Evolutionary conservation across 2,329 filamentous ascomycete genomes (phyloP), one percentile per base, ranked within the genome.

Genomic region (Fusarium duplospermum): DNA sequence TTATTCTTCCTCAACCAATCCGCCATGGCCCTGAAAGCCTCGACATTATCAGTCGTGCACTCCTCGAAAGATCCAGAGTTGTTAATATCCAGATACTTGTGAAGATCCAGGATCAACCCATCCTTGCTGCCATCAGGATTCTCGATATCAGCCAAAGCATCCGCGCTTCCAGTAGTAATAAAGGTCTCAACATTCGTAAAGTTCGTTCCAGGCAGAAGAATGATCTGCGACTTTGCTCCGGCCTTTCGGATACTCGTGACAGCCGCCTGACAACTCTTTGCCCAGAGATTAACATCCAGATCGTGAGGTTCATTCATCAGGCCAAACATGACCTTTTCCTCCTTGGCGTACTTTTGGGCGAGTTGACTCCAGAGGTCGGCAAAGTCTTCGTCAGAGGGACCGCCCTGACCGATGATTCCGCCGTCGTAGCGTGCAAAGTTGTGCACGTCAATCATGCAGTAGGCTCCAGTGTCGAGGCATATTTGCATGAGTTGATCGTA

Each of bases 261-360:
- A 18, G 85, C 90, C 14, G 85, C 85, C 78, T 93, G 92, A 69
- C 89, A 88, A 0, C 89, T 90, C 6, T 84, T 79, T 1, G 88
- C 90, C 91, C 91, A 93, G 1, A 82, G 80, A 29, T 77, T 80
- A 72, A 92, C 84, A 75, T 90, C 86, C 64, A 89, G 80, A 62
- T 90, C 88, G 79, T 92, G 90, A 8, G 91, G 91, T 82, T 91
- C 92, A 81, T 93, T 93, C 91, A 93, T 93, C 52, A 93, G 79
- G 16, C 90, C 91, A 73, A 93, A 93, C 82, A 69, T 87, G 80
- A 60, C 86, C 85, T 29, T 89, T 40, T 84, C 79, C 59, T 89
- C 81, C 7, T 85, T 85, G 0, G 84, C 87, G 80, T 93, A 93
- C 77, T 89, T 89, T 1, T 81, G 83, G 10, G 91, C 91, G 6